Evolutionary conservation across 176 grass and related monocot genomes (phyloP).

Genomic region (Carex pumila): DNA sequence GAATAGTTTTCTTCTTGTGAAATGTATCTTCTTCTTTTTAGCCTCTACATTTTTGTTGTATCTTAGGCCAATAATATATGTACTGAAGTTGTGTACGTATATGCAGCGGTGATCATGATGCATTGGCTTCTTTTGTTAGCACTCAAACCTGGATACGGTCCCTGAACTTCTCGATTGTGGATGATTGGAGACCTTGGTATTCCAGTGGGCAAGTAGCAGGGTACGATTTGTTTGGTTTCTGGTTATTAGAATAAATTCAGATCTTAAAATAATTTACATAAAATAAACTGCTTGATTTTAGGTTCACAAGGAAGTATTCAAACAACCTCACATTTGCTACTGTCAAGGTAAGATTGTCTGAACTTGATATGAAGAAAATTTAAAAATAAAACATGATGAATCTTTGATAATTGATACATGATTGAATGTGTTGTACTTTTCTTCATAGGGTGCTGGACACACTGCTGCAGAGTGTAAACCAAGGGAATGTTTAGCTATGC

Average conservation of each 20-base stretch:
- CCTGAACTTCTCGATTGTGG: constrained; percentile 37
- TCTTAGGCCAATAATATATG: neutral
- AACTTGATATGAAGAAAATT: neutral
- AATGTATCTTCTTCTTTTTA: neutral
- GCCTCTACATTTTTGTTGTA: neutral
- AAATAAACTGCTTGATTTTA: neutral
- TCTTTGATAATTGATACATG: neutral
- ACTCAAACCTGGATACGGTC: constrained; percentile 54
- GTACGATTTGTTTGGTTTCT: constrained; percentile 16
- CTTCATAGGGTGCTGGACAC: constrained; percentile 2
- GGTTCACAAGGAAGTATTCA: constrained; percentile 51
- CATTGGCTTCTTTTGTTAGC: constrained; percentile 26
- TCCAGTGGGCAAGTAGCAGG: constrained; percentile 49
- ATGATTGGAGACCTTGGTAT: constrained; percentile 58
- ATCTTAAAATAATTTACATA: neutral
- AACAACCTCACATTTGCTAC: constrained; percentile 85
- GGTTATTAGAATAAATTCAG: neutral
- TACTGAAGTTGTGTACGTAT: neutral
- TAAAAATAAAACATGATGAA: neutral
- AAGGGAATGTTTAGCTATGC: neutral
- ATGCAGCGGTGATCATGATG: constrained; percentile 65
- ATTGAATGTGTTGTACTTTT: neutral
- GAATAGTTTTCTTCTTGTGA: neutral
- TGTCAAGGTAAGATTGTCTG: constrained; percentile 42
- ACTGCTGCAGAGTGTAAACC: constrained; percentile 8